Conservation (phyloP, 306 rosid genomes). For the Cucumis hystrix region DNA sequence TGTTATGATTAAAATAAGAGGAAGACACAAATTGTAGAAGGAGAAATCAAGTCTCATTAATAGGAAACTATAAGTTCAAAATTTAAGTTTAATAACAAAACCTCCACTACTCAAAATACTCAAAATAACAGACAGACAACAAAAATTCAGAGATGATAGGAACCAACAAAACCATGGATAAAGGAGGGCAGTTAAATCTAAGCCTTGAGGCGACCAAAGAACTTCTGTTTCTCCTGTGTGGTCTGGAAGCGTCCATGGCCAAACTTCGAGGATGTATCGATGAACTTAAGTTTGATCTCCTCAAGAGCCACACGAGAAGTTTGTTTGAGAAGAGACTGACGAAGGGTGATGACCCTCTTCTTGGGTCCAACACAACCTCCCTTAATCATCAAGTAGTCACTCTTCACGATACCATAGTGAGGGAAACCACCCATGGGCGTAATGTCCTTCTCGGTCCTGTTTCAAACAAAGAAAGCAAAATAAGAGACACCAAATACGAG, state of each 20-base stretch:
- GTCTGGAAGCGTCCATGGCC: slow-evolving; percentile 96
- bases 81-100: neutral
- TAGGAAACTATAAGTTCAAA: neutral
- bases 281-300: slow-evolving; percentile 78
- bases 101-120: neutral
- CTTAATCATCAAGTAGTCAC: slow-evolving; percentile 58
- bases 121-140: neutral
- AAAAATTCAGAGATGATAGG: neutral
- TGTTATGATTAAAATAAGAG: too few relatives aligned
- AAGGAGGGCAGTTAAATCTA: slow-evolving; percentile 1
- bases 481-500: neutral
- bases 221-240: slow-evolving; percentile 66
- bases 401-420: slow-evolving; percentile 74
- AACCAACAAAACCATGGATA: neutral
- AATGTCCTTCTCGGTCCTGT: slow-evolving; percentile 82
- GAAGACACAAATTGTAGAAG: neutral
- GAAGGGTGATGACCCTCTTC: slow-evolving; percentile 69
- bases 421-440: slow-evolving; percentile 93
- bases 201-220: slow-evolving; percentile 70
- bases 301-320: slow-evolving; percentile 67
- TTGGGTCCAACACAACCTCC: slow-evolving; percentile 79
- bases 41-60: neutral
- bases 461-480: neutral
- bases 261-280: slow-evolving; percentile 74
- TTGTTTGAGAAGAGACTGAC: slow-evolving; percentile 75